Evolutionary conservation across 2,329 filamentous ascomycete genomes (phyloP), one percentile per base, ranked within the genome.

Genomic region (Trichoderma breve): DNA sequence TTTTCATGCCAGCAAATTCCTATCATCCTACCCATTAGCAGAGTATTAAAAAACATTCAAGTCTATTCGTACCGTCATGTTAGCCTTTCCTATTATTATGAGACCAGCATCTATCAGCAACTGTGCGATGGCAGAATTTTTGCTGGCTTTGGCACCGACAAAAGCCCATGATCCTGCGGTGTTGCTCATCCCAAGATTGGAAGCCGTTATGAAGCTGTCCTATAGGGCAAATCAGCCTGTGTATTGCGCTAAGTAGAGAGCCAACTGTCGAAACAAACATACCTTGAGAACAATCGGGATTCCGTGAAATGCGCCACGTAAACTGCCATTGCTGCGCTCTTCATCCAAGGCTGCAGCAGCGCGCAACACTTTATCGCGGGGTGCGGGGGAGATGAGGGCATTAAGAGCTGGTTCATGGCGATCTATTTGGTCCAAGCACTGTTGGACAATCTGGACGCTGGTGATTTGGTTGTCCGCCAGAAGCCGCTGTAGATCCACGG

Each of bases 261-360:
- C 12, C 32, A 6, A 7, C 28, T 11, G 3, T 7, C 7, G 1
- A 36, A 39, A 43, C 55, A 36, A 9, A 76, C 47, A 43, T 8
- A 76, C 77, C 65, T 78, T 78, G 65, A 78, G 62, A 12, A 75
- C 71, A 63, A 78, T 75, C 3, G 76, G 76, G 26, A 77, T 73
- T 6, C 76, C 76, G 15, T 78, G 77, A 9, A 78, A 71, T 0
- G 72, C 61, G 24, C 77, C 73, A 14, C 76, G 68, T 4, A 76
- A 21, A 1, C 64, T 70, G 6, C 76, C 76, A 9, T 65, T 60
- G 3, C 15, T 24, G 28, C 76, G 76, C 71, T 78, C 76, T 3
- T 64, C 72, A 61, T 78, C 76, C 4, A 75, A 67, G 5, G 47
- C 61, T 11, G 61, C 73, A 6, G 76, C 76, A 26, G 55, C 21